Conservation (phyloP, 1,284 basidiomycete genomes). For the Megacollybia platyphylla region DNA sequence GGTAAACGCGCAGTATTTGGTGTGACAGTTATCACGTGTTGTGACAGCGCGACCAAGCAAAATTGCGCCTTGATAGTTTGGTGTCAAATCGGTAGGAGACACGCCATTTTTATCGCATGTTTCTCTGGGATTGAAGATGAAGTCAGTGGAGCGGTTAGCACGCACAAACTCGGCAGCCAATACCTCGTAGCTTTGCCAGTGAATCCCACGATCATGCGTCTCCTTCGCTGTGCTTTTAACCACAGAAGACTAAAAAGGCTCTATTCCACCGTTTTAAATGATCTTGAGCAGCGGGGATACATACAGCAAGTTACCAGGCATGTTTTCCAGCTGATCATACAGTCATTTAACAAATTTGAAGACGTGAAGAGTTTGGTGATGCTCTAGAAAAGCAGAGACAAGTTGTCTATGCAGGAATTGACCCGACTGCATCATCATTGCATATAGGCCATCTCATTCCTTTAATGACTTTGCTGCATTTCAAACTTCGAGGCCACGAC, state of each 20-base stretch:
- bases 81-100: no score
- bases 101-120: no score
- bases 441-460: constrained; percentile 94
- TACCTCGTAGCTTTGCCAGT: no score
- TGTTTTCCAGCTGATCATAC: constrained; percentile 4
- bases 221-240: not conserved
- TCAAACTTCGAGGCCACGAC: constrained; percentile 72
- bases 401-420: constrained; percentile 81
- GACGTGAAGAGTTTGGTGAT: constrained; percentile 23
- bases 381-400: constrained; percentile 23
- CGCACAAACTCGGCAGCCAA: no score
- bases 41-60: no score
- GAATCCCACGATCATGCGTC: not conserved
- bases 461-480: constrained; percentile 78
- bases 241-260: not conserved
- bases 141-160: no score
- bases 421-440: constrained; percentile 82
- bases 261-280: constrained; percentile 18
- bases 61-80: no score
- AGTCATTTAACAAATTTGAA: constrained; percentile 6
- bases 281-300: constrained; percentile 30
- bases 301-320: constrained; percentile 33
- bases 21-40: no score
- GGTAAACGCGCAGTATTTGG: no score
- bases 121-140: no score